Evolutionary conservation across 805 yeast species (phyloP).

Genomic region (Priceomyces castillae): DNA sequence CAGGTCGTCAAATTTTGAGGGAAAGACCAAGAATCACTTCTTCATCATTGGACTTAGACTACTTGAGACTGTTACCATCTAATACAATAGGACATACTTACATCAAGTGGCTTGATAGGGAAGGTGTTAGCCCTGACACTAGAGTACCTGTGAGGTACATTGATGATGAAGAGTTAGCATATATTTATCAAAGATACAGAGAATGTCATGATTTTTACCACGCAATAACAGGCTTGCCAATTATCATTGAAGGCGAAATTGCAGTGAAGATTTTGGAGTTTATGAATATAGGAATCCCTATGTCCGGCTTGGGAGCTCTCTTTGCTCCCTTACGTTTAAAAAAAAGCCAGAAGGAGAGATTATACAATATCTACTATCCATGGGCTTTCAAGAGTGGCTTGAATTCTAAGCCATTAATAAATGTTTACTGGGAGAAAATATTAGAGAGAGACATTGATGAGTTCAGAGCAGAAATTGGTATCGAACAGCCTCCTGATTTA

Average conservation of each 20-base stretch:
- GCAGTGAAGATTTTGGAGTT: conserved; percentile 91
- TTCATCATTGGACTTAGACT: conserved; percentile 59
- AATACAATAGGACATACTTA: conserved; percentile 80
- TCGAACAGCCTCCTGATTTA: conserved; percentile 73
- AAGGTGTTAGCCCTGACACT: conserved; percentile 92
- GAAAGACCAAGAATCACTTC: conserved; percentile 85
- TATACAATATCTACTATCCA: conserved; percentile 72
- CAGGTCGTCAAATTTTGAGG: conserved; percentile 73
- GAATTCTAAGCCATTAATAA: conserved; percentile 70
- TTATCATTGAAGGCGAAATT: conserved; percentile 93
- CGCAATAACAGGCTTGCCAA: conserved; percentile 85
- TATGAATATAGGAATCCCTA: conserved; percentile 88
- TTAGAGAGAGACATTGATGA: conserved; percentile 71
- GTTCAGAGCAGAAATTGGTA: conserved; percentile 67
- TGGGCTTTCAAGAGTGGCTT: conserved; percentile 82
- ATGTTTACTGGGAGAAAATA: conserved; percentile 88
- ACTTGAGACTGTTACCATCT: conserved; percentile 57
- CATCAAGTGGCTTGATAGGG: conserved; percentile 75
- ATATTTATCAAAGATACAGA: conserved; percentile 88
- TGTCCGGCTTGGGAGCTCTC: conserved; percentile 92
- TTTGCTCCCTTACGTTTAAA: conserved; percentile 81
- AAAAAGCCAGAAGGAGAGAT: conserved; percentile 57
- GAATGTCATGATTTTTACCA: conserved; percentile 98
- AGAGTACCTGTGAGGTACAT: conserved; percentile 84
- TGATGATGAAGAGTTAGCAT: conserved; percentile 87